Evolutionary conservation across 257 asterid species (phyloP).

Genomic region (Salvia rosmarinus): DNA sequence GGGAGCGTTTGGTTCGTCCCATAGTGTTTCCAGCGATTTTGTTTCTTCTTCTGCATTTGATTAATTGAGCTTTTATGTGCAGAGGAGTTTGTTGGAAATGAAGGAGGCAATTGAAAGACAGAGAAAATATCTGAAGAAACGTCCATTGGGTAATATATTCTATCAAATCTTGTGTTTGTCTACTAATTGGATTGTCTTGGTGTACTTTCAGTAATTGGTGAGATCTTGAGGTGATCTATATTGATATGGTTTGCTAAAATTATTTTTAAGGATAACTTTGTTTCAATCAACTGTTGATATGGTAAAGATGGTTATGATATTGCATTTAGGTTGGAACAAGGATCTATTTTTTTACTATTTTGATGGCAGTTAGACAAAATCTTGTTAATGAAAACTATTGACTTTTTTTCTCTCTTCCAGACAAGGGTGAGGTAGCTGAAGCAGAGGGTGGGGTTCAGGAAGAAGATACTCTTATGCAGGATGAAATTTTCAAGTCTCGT

Average conservation of each 20-base stretch:
- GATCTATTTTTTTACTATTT: slow-evolving; percentile 21
- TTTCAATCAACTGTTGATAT: slow-evolving; percentile 17
- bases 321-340: slow-evolving; percentile 7
- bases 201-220: slow-evolving; percentile 7
- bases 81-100: slow-evolving; percentile 81
- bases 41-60: not conserved
- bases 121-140: slow-evolving; percentile 85
- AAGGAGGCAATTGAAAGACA: slow-evolving; percentile 97
- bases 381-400: slow-evolving; percentile 22
- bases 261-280: not conserved
- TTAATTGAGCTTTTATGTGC: slow-evolving; percentile 28
- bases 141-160: slow-evolving; percentile 64
- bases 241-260: not conserved
- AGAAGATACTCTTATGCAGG: slow-evolving; percentile 82
- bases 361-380: slow-evolving; percentile 14
- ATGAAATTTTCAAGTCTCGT: slow-evolving; percentile 90
- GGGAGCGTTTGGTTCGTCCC: not conserved
- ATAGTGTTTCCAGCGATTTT: not conserved
- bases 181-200: slow-evolving; percentile 21
- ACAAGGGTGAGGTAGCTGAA: slow-evolving; percentile 76
- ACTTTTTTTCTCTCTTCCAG: slow-evolving; percentile 46
- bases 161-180: slow-evolving; percentile 23
- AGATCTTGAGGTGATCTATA: not conserved
- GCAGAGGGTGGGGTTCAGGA: slow-evolving; percentile 71
- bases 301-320: slow-evolving; percentile 18